These are phyloP conservation scores for Tremella mesenterica DNA, from an alignment of 768 basidiomycete species.

Conservation along the genomic window DNA sequence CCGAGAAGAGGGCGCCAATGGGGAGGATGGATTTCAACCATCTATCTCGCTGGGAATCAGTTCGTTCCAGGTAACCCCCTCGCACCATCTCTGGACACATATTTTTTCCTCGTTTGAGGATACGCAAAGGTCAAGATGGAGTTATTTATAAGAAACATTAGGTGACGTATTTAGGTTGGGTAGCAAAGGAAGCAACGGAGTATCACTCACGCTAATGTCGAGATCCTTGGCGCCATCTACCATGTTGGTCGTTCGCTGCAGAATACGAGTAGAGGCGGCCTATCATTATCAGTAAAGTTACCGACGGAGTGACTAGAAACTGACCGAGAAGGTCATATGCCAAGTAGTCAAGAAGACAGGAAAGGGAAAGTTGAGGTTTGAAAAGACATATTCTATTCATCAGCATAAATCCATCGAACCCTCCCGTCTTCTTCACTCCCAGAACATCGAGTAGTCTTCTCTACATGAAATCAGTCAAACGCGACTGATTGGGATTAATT, in stretches of 20 bases:
- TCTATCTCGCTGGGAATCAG: constrained; percentile 32
- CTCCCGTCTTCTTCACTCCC: too few species aligned
- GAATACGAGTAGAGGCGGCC: constrained; percentile 37
- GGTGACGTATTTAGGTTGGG: too few species aligned
- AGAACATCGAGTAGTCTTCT: too few species aligned
- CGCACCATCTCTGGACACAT: too few species aligned
- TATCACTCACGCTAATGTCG: constrained; percentile 54
- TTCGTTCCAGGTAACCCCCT: background rate
- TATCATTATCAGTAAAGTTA: constrained; percentile 8
- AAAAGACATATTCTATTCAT: constrained; percentile 39
- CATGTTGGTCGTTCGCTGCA: constrained; percentile 41
- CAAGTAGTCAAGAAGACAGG: constrained; percentile 90
- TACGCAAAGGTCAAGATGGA: background rate
- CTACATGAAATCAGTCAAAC: too few species aligned
- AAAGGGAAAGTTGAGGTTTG: constrained; percentile 64
- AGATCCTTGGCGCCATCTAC: constrained; percentile 44
- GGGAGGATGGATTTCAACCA: constrained; percentile 82
- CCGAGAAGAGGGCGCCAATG: constrained; percentile 87
- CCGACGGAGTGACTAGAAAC: constrained; percentile 5
- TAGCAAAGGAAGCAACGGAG: background rate
- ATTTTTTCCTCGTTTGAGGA: background rate
- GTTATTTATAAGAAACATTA: background rate
- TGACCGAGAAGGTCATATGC: constrained; percentile 63
- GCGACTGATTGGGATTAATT: too few species aligned
- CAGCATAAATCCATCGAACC: background rate